These are phyloP conservation scores for Phytophthora uliginosa DNA, from an alignment of 352 stramenopile species.

Conservation along the genomic window DNA sequence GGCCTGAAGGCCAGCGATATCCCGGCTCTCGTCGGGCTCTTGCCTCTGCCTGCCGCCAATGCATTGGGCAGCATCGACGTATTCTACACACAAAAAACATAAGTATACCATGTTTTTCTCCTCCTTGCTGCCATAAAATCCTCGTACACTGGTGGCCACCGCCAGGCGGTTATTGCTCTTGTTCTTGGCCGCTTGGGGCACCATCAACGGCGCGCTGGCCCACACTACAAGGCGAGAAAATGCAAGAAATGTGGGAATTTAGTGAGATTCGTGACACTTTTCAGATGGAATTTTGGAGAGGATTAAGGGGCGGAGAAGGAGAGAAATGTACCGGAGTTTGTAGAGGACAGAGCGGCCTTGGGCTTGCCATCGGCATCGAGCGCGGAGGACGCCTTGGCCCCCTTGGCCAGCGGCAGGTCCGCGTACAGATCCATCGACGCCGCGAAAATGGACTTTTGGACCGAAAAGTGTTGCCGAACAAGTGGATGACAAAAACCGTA, in stretches of 20 bases:
- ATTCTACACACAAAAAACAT: slow-evolving; percentile 32
- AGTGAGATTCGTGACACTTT: neutral
- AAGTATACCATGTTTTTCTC: neutral
- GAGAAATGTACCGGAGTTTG: slow-evolving; percentile 36
- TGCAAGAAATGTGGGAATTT: slow-evolving; percentile 4
- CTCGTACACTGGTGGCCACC: slow-evolving; percentile 34
- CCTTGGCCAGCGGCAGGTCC: slow-evolving; percentile 77
- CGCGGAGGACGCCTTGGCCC: slow-evolving; percentile 55
- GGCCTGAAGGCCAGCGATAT: slow-evolving; percentile 72
- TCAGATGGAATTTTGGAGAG: neutral
- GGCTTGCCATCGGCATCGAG: slow-evolving; percentile 62
- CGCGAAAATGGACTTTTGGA: neutral
- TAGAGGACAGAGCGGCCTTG: slow-evolving; percentile 42
- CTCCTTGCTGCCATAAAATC: slow-evolving; percentile 11
- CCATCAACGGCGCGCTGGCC: slow-evolving; percentile 55
- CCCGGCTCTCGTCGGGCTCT: slow-evolving; percentile 43
- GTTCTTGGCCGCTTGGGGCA: slow-evolving; percentile 57
- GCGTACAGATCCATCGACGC: slow-evolving; percentile 84
- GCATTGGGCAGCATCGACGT: slow-evolving; percentile 61
- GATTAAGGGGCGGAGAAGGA: neutral
- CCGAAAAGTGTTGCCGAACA: slow-evolving; percentile 6
- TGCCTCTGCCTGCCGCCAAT: slow-evolving; percentile 47
- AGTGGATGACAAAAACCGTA: slow-evolving; percentile 21
- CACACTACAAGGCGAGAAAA: slow-evolving; percentile 57
- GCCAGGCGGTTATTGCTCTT: slow-evolving; percentile 25